phyloP scores from a whole-genome alignment of 805 yeast genomes.

The Cephaloascus albidus region DNA sequence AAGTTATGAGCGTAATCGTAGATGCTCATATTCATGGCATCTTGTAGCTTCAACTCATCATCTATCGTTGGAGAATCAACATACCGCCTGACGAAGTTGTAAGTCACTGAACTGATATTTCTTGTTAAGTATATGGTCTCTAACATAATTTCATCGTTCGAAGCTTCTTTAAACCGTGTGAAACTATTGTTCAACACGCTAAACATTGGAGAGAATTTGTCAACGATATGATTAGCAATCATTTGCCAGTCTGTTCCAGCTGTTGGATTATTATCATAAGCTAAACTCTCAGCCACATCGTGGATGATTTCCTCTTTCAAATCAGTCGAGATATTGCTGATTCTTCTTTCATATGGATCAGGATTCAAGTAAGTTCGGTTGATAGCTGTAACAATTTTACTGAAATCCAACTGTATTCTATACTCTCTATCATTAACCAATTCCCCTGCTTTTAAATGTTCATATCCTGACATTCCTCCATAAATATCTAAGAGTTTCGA shows the following conservation, averaged over 20 bases:
- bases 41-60: constrained; percentile 6
- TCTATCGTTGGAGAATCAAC: constrained; percentile 9
- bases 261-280: constrained; percentile 24
- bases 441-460: constrained; percentile 35
- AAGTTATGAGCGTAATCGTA: constrained; percentile 39
- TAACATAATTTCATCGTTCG: constrained; percentile 3
- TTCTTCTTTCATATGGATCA: constrained; percentile 36
- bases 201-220: constrained; percentile 45
- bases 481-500: constrained; percentile 13
- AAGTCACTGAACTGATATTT: constrained; percentile 29
- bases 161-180: constrained; percentile 2
- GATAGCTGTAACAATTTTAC: constrained; percentile 42
- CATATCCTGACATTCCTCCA: constrained; percentile 27
- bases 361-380: constrained; percentile 39
- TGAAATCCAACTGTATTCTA: constrained; percentile 40
- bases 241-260: constrained; percentile 46
- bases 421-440: constrained; percentile 38
- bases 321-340: constrained; percentile 22
- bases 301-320: constrained; percentile 22
- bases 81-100: constrained; percentile 38
- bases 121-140: constrained; percentile 8
- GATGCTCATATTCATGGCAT: constrained; percentile 25
- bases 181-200: constrained; percentile 29
- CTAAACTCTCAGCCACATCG: constrained; percentile 19
- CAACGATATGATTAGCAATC: constrained; percentile 36